Percentiles rank a stretch among this genome's conserved stretches.
Evolutionary conservation across 148 eudicot genomes (phyloP).

Genomic region (Silene uniflora): DNA sequence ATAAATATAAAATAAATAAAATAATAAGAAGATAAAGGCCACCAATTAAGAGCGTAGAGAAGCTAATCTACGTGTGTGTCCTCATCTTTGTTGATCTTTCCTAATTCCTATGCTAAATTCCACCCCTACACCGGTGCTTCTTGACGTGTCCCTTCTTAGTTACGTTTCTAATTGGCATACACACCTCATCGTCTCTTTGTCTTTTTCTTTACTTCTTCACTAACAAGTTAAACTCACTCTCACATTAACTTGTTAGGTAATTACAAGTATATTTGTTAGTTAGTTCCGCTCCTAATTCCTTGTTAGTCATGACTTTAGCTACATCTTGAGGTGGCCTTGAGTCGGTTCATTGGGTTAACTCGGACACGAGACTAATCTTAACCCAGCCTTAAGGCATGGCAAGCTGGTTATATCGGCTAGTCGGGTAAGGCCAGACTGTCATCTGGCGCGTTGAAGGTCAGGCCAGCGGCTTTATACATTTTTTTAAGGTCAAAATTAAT

Average conservation of each 20-base stretch:
- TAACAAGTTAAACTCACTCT: not conserved
- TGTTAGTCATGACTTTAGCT: too few relatives aligned
- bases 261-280: not conserved
- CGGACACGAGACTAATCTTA: too few relatives aligned
- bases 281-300: too few relatives aligned
- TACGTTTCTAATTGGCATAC: not conserved
- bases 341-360: too few relatives aligned
- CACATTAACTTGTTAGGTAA: not conserved
- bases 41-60: slow-evolving; percentile 12
- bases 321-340: too few relatives aligned
- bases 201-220: not conserved
- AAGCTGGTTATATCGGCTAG: too few relatives aligned
- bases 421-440: too few relatives aligned
- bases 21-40: not conserved
- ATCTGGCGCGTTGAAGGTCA: too few relatives aligned
- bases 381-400: too few relatives aligned
- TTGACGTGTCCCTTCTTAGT: not conserved
- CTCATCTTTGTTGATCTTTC: slow-evolving; percentile 10
- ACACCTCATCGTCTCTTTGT: slow-evolving; percentile 5
- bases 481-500: too few relatives aligned
- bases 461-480: too few relatives aligned
- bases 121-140: slow-evolving; percentile 7
- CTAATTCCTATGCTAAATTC: not conserved
- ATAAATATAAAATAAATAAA: not conserved
- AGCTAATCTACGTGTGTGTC: slow-evolving; percentile 12